These are phyloP conservation scores for Stereocaulon alpinum DNA, from an alignment of 495 filamentous ascomycete genomes.

Conservation along the genomic window DNA sequence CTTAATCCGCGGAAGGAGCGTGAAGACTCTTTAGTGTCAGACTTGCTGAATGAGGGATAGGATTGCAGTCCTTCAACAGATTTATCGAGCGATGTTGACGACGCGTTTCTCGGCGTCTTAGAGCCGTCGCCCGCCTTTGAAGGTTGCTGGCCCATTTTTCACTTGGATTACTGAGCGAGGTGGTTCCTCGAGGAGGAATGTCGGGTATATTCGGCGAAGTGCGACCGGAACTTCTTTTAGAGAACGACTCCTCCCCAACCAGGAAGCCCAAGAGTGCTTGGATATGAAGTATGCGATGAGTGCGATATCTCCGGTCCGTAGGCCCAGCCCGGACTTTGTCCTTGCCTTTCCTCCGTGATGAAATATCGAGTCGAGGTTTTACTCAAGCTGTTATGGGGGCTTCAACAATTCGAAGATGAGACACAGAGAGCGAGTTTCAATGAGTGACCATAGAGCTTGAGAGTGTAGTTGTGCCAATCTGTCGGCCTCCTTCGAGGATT, in stretches of 20 bases:
- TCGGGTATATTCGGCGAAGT: constrained; percentile 1
- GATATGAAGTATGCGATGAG: neutral
- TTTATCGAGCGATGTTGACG: constrained; percentile 26
- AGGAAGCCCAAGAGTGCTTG: neutral
- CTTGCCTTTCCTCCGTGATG: constrained; percentile 10
- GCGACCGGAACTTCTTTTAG: neutral
- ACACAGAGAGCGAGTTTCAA: constrained; percentile 23
- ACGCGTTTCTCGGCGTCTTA: constrained; percentile 28
- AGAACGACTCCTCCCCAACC: neutral
- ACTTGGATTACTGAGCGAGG: neutral
- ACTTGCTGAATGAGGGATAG: constrained; percentile 84
- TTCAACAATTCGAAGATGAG: constrained; percentile 46
- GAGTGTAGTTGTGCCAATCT: constrained; percentile 8
- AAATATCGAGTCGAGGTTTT: neutral
- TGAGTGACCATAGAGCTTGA: constrained; percentile 18
- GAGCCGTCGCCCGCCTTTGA: constrained; percentile 62
- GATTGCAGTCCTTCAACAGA: constrained; percentile 52
- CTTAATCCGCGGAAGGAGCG: constrained; percentile 70
- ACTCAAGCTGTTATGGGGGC: constrained; percentile 39
- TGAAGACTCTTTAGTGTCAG: constrained; percentile 89
- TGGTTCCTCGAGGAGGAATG: neutral
- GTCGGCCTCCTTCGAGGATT: constrained; percentile 14
- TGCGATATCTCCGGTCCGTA: constrained; percentile 24
- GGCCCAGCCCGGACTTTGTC: constrained; percentile 35
- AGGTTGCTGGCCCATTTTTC: constrained; percentile 77